Evolutionary conservation across 176 grass and related monocot genomes (phyloP), one percentile per base, ranked within the genome.

Genomic region (Urochloa ruziziensis): DNA sequence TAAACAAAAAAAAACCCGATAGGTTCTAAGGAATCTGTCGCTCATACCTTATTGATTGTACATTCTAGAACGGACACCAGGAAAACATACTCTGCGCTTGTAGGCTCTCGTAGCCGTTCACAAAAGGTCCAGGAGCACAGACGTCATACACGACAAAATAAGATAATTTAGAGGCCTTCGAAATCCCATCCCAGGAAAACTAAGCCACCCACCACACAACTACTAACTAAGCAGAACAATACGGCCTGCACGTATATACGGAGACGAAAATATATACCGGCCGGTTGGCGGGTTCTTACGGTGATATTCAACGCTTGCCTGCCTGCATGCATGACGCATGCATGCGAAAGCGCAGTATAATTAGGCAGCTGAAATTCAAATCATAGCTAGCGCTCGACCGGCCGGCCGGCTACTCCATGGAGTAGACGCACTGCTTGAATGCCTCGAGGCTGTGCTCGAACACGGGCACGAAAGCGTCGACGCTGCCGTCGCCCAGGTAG

Each of bases 391-490:
- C 19, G 17, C 48, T 17, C 16, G 5, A 5, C 0, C 17, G 5
- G 48, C 48, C 18, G 4, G 48, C 4, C 2, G 1, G 21, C 48
- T 87, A 94, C 35, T 97, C 80, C 73, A 82, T 59, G 9, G 82
- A 84, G 44, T 90, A 92, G 71, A 89, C 94, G 16, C 57, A 82
- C 6, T 89, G 74, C 34, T 94, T 97, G 83, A 97, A 97, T 0
- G 91, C 62, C 6, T 91, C 49, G 68, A 94, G 75, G 70, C 90
- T 81, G 44, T 94, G 69, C 13, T 82, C 10, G 87, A 94, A 97
- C 9, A 97, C 42, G 7, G 94, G 87, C 17, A 94, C 89, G 57
- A 92, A 90, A 3, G 85, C 94, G 62, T 97, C 94, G 14, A 94
- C 84, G 83, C 91, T 91, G 51, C 87, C 94, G 69, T 97, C 91